Evolutionary conservation across 345 rosid species (phyloP).

Genomic region (Microthlaspi erraticum): DNA sequence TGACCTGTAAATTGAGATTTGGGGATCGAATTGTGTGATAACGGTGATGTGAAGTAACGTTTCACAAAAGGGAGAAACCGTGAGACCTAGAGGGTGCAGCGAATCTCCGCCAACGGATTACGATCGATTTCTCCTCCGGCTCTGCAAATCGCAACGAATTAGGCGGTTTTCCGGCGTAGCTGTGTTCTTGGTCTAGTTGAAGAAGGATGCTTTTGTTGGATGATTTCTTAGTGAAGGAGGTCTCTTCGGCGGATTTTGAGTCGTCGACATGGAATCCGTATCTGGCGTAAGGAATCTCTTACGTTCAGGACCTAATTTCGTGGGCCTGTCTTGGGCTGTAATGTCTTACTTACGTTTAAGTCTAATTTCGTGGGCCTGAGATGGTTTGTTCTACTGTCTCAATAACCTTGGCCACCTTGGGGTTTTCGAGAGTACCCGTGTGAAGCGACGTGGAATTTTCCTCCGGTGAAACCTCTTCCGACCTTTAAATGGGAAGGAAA

Average conservation of each 20-base stretch:
- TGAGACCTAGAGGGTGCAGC: slow-evolving; percentile 3
- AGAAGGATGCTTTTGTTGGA: background rate
- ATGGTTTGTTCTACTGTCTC: slow-evolving; percentile 13
- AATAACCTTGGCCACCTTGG: background rate
- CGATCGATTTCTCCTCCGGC: slow-evolving; percentile 8
- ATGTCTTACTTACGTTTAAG: background rate
- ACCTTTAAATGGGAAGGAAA: background rate
- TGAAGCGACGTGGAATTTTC: slow-evolving; percentile 6
- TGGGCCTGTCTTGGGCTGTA: slow-evolving; percentile 5
- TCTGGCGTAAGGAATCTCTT: slow-evolving; percentile 15
- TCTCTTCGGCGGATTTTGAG: slow-evolving; percentile 30
- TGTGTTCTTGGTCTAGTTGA: background rate
- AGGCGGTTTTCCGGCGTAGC: background rate
- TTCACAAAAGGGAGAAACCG: background rate
- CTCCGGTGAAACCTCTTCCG: background rate
- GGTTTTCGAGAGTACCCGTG: slow-evolving; percentile 13
- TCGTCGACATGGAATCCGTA: slow-evolving; percentile 27
- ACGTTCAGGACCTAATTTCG: background rate
- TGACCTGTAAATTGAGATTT: slow-evolving; percentile 5
- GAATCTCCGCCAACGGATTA: background rate
- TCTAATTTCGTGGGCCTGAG: background rate
- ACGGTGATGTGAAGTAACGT: slow-evolving; percentile 8
- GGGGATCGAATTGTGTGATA: background rate
- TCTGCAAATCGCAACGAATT: background rate
- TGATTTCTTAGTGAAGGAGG: slow-evolving; percentile 25